Conservation (phyloP, 441 rosid genomes). For the Euphorbia corollata region DNA sequence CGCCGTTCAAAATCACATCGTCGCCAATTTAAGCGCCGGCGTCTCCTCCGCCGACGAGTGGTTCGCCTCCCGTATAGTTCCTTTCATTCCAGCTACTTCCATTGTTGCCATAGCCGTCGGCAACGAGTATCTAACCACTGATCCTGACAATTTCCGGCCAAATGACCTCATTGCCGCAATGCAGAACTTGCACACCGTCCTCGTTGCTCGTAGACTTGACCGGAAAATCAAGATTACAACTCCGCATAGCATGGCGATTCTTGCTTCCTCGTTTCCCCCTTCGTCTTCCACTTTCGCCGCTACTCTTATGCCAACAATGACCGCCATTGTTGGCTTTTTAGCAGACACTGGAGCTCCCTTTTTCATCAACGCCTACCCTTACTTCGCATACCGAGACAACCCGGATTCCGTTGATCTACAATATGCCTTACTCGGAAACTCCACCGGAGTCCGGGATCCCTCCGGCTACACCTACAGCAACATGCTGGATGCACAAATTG, state of each 20-base stretch:
- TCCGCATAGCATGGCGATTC: slow-evolving; percentile 59
- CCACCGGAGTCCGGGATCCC: slow-evolving; percentile 44
- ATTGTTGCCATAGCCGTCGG: slow-evolving; percentile 47
- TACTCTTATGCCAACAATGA: slow-evolving; percentile 40
- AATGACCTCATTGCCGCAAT: slow-evolving; percentile 43
- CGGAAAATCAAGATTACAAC: slow-evolving; percentile 59
- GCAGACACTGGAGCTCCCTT: slow-evolving; percentile 49
- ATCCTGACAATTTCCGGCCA: slow-evolving; percentile 33
- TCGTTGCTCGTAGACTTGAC: slow-evolving; percentile 43
- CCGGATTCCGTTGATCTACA: slow-evolving; percentile 38
- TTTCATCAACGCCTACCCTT: slow-evolving; percentile 63
- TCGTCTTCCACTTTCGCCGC: slow-evolving; percentile 44
- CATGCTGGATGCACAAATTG: slow-evolving; percentile 66
- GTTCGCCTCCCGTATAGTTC: slow-evolving; percentile 42
- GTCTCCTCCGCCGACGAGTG: slow-evolving; percentile 45
- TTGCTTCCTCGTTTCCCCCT: slow-evolving; percentile 60
- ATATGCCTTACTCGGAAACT: slow-evolving; percentile 46
- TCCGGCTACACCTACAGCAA: slow-evolving; percentile 44
- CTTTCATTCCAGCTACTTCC: slow-evolving; percentile 58
- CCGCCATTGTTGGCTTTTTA: slow-evolving; percentile 42
- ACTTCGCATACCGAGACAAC: slow-evolving; percentile 55
- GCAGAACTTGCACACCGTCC: slow-evolving; percentile 51
- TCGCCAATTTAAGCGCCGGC: slow-evolving; percentile 41
- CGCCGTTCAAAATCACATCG: slow-evolving; percentile 48
- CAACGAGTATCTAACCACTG: slow-evolving; percentile 51